Evolutionary conservation across 78 protist species (phyloP).

Genomic region (Diacronema lutheri): DNA sequence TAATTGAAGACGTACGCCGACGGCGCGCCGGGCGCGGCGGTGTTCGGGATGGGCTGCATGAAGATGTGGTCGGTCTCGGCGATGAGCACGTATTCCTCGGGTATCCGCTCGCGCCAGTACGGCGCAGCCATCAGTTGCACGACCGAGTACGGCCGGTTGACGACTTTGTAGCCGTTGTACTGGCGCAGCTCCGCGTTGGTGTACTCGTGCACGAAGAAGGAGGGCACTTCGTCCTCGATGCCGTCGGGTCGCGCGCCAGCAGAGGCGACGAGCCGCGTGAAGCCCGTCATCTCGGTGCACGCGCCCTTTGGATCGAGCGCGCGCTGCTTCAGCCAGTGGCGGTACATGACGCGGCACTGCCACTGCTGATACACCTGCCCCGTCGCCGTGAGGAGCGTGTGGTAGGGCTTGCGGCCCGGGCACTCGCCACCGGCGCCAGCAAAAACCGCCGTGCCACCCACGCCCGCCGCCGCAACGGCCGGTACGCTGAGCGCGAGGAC

Average conservation of each 20-base stretch:
- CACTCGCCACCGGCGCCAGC: no score
- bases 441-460: no score
- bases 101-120: not conserved
- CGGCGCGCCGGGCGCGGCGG: not conserved
- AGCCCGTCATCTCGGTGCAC: constrained; percentile 26
- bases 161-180: constrained; percentile 4
- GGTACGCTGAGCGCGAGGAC: no score
- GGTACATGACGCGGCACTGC: constrained; percentile 25
- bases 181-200: not conserved
- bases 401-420: constrained; percentile 25
- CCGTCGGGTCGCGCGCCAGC: not conserved
- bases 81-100: not conserved
- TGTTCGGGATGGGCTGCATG: not conserved
- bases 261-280: constrained; percentile 17
- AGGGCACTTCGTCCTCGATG: not conserved
- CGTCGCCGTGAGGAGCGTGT: not conserved
- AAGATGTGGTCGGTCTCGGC: constrained; percentile 19
- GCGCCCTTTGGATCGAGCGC: not conserved
- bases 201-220: not conserved
- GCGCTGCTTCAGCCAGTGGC: constrained; percentile 4
- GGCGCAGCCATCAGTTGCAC: not conserved
- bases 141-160: constrained; percentile 1
- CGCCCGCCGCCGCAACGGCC: no score
- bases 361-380: not conserved
- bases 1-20: constrained; percentile 3